Evolutionary conservation across 1,284 basidiomycete species (phyloP).

Genomic region (Trametes hirsuta): DNA sequence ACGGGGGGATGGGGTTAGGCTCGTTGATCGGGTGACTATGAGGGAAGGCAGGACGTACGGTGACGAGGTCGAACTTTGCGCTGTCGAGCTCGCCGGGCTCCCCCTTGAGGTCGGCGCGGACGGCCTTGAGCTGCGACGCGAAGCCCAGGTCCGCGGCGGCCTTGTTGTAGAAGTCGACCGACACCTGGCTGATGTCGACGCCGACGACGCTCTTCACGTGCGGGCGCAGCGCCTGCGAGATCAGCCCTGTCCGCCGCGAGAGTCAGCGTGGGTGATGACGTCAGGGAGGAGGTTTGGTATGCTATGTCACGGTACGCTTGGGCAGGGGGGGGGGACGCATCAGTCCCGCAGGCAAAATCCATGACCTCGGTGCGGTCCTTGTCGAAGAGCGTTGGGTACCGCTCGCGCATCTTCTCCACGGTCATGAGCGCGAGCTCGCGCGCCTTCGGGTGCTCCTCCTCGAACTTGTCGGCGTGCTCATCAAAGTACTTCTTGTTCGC

Average conservation of each 20-base stretch:
- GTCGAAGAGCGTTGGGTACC: constrained; percentile 49
- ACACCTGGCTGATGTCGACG: constrained; percentile 67
- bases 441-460: constrained; percentile 35
- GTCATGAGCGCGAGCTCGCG: constrained; percentile 38
- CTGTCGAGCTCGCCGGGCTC: constrained; percentile 51
- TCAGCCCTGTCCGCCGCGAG: constrained; percentile 45
- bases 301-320: too few relatives aligned
- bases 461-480: constrained; percentile 30
- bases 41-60: constrained; percentile 42
- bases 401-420: constrained; percentile 44
- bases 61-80: constrained; percentile 62
- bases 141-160: constrained; percentile 60
- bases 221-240: constrained; percentile 56
- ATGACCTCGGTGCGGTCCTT: constrained; percentile 57
- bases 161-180: constrained; percentile 65
- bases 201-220: constrained; percentile 65
- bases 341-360: constrained; percentile 75
- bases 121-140: constrained; percentile 60
- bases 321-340: constrained; percentile 37
- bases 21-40: background rate
- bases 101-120: constrained; percentile 52
- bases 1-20: background rate
- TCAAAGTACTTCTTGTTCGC: constrained; percentile 40
- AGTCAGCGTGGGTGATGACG: background rate
- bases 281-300: background rate